Percentiles rank a stretch among this genome's conserved stretches.
Conservation (phyloP, 805 yeast genomes). For the Priceomyces carsonii region DNA sequence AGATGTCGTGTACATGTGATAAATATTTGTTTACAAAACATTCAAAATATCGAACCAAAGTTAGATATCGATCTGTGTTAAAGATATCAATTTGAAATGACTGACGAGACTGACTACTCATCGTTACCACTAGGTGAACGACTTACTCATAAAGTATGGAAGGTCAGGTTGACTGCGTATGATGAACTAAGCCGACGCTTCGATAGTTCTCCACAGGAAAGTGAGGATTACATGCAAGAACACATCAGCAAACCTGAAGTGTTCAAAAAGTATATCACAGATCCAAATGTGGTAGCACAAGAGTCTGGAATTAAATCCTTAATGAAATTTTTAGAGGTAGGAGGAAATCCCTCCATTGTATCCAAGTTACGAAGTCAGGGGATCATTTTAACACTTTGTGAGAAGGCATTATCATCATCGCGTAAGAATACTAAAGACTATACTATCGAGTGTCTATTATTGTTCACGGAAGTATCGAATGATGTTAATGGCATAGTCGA, state of each 20-base stretch:
- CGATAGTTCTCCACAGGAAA: constrained; percentile 51
- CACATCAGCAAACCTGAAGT: constrained; percentile 55
- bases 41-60: too few relatives aligned
- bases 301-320: constrained; percentile 72
- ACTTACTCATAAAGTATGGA: constrained; percentile 76
- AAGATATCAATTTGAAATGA: constrained; percentile 16
- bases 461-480: constrained; percentile 61
- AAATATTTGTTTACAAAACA: too few relatives aligned
- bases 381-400: constrained; percentile 59
- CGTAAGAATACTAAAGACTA: constrained; percentile 73
- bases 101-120: constrained; percentile 59
- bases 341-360: constrained; percentile 46
- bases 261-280: constrained; percentile 62
- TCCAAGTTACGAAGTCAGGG: constrained; percentile 39
- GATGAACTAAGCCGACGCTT: constrained; percentile 60
- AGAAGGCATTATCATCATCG: constrained; percentile 77
- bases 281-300: constrained; percentile 88
- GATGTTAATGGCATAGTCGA: constrained; percentile 68
- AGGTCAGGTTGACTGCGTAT: constrained; percentile 79
- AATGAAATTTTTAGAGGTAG: constrained; percentile 53
- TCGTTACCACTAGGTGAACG: constrained; percentile 66
- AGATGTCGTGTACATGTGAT: too few relatives aligned
- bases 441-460: constrained; percentile 60
- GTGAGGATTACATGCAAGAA: constrained; percentile 55
- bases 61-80: too few relatives aligned